These are phyloP conservation scores for Leucocoprinus gongylophorus DNA, from an alignment of 1,284 basidiomycete genomes.

Conservation along the genomic window DNA sequence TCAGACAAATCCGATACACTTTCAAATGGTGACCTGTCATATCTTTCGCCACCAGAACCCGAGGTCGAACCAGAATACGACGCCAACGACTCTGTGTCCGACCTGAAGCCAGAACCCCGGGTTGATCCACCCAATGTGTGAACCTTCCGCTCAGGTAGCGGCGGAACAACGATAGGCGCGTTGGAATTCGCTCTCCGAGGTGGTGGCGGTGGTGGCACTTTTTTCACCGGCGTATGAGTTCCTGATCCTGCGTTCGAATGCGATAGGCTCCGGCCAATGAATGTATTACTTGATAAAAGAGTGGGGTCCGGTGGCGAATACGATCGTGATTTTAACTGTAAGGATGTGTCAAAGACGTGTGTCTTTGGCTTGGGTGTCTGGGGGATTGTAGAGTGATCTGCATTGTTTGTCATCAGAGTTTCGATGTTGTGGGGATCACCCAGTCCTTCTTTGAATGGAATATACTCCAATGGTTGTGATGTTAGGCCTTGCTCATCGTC, in stretches of 20 bases:
- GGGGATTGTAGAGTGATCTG: conserved; percentile 19
- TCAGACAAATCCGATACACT: conserved; percentile 29
- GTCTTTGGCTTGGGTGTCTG: conserved; percentile 5
- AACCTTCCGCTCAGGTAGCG: conserved; percentile 23
- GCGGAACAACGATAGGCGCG: conserved; percentile 13
- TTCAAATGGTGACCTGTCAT: conserved; percentile 47
- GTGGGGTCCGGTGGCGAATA: not conserved
- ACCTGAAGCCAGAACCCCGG: conserved; percentile 21
- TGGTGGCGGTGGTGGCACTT: conserved; percentile 35
- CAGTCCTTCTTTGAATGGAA: conserved; percentile 29
- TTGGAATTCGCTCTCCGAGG: conserved; percentile 28
- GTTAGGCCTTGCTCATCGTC: conserved; percentile 37
- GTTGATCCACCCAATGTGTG: conserved; percentile 18
- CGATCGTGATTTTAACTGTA: not conserved
- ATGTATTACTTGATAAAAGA: not conserved
- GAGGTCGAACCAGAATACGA: conserved; percentile 20
- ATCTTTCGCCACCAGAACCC: conserved; percentile 19
- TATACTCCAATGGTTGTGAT: conserved; percentile 36
- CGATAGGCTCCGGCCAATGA: not conserved
- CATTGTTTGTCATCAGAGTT: conserved; percentile 34
- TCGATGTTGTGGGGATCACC: conserved; percentile 15
- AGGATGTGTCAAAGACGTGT: not conserved
- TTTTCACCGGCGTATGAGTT: conserved; percentile 23
- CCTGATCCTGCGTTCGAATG: not conserved
- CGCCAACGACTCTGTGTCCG: conserved; percentile 10